Evolutionary conservation across 2,329 filamentous ascomycete genomes (phyloP).

Genomic region (Calonectria honghensis): DNA sequence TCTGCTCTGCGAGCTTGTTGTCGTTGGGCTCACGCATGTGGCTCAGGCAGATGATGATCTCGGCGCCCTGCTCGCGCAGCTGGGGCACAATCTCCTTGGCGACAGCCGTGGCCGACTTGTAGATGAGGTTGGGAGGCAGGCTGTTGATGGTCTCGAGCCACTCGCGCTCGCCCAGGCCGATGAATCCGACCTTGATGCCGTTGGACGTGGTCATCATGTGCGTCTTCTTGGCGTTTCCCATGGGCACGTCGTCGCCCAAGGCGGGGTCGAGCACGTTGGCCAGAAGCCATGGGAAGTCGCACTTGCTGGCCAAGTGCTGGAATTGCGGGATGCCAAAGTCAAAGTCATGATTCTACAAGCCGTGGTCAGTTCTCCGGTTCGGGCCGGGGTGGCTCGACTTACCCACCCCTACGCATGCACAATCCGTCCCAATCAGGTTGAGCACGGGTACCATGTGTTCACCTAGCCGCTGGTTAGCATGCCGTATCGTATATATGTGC

Average conservation of each 20-base stretch:
- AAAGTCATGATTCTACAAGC: slow-evolving; percentile 86
- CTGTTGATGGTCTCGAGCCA: slow-evolving; percentile 94
- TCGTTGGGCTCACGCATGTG: slow-evolving; percentile 94
- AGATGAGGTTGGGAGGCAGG: slow-evolving; percentile 87
- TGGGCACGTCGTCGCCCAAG: slow-evolving; percentile 82
- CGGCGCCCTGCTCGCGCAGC: slow-evolving; percentile 84
- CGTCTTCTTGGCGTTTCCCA: slow-evolving; percentile 85
- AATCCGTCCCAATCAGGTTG: slow-evolving; percentile 85
- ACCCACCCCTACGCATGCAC: slow-evolving; percentile 87
- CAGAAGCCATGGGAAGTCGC: slow-evolving; percentile 91
- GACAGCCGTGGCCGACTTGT: slow-evolving; percentile 85
- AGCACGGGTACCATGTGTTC: slow-evolving; percentile 92
- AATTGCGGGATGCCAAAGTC: slow-evolving; percentile 93
- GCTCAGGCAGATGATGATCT: slow-evolving; percentile 88
- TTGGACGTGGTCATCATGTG: slow-evolving; percentile 87
- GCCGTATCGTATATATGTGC: slow-evolving; percentile 7
- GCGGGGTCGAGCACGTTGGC: slow-evolving; percentile 92
- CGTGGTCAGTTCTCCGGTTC: slow-evolving; percentile 37
- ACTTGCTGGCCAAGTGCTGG: slow-evolving; percentile 81
- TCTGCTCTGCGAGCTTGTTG: slow-evolving; percentile 86
- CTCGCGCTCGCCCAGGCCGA: slow-evolving; percentile 90
- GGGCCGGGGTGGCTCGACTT: slow-evolving; percentile 45
- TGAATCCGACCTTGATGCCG: slow-evolving; percentile 89
- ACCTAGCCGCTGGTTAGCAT: slow-evolving; percentile 63
- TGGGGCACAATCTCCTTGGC: slow-evolving; percentile 84